Conservation (phyloP, 345 rosid genomes). For the Kernera saxatilis region DNA sequence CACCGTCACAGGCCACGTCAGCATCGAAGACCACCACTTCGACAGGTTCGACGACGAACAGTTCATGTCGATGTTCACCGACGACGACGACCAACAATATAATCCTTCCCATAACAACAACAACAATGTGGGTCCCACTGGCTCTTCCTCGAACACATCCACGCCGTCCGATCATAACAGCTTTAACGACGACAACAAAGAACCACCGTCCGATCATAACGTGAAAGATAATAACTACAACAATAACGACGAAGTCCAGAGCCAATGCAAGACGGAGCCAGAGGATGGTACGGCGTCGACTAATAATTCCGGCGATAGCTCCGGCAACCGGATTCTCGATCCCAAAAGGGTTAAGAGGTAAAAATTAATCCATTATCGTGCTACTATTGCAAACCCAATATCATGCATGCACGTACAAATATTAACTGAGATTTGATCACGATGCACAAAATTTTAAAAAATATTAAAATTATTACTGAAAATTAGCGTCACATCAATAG, state of each 20-base stretch:
- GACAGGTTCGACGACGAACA: conserved; percentile 79
- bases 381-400: neutral
- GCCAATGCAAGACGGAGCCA: conserved; percentile 43
- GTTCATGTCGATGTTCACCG: conserved; percentile 73
- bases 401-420: conserved; percentile 36
- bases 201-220: conserved; percentile 29
- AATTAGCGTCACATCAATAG: neutral
- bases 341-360: conserved; percentile 93
- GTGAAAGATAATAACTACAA: conserved; percentile 16
- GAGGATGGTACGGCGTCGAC: conserved; percentile 26
- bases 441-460: neutral
- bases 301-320: conserved; percentile 24
- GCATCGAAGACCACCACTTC: conserved; percentile 26
- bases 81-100: conserved; percentile 29
- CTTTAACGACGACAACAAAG: conserved; percentile 48
- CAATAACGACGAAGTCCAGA: conserved; percentile 44
- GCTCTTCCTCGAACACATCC: conserved; percentile 57
- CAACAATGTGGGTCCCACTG: conserved; percentile 39
- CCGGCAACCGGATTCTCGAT: conserved; percentile 48
- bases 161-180: conserved; percentile 76
- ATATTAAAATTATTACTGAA: neutral
- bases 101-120: neutral
- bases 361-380: neutral
- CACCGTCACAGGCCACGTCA: neutral
- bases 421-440: neutral